These are phyloP conservation scores for Tolypocladium album DNA, from an alignment of 2,329 filamentous ascomycete genomes.

Conservation along the genomic window DNA sequence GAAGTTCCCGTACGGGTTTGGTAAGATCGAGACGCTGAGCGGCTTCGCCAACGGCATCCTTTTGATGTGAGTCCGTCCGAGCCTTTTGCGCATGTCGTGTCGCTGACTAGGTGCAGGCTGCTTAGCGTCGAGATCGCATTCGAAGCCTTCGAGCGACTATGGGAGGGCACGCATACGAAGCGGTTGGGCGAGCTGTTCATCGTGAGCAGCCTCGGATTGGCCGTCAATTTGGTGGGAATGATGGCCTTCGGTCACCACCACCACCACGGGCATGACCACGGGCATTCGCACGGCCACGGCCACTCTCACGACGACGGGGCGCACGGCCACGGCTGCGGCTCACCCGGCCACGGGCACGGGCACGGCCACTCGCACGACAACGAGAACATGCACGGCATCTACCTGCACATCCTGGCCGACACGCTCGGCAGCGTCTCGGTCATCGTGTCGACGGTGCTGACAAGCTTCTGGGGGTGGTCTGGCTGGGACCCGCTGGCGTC, in stretches of 20 bases:
- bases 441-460: constrained; percentile 81
- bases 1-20: constrained; percentile 87
- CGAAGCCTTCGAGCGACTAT: constrained; percentile 80
- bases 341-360: constrained; percentile 40
- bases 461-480: constrained; percentile 79
- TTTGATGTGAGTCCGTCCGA: constrained; percentile 53
- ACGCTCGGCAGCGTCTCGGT: constrained; percentile 91
- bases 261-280: constrained; percentile 30
- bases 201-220: constrained; percentile 75
- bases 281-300: constrained; percentile 25
- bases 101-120: constrained; percentile 40
- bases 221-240: constrained; percentile 89
- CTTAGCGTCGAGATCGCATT: constrained; percentile 95
- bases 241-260: constrained; percentile 66
- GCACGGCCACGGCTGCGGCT: constrained; percentile 25
- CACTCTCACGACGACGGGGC: constrained; percentile 38
- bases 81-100: not conserved
- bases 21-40: constrained; percentile 91
- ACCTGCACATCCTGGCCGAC: constrained; percentile 88
- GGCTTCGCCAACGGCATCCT: constrained; percentile 96
- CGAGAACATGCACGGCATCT: constrained; percentile 97
- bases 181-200: constrained; percentile 77
- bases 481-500: constrained; percentile 94
- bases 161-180: constrained; percentile 74
- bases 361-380: constrained; percentile 61